phyloP scores from a whole-genome alignment of 139 green algal genomes.

The Mesostigma viride region DNA sequence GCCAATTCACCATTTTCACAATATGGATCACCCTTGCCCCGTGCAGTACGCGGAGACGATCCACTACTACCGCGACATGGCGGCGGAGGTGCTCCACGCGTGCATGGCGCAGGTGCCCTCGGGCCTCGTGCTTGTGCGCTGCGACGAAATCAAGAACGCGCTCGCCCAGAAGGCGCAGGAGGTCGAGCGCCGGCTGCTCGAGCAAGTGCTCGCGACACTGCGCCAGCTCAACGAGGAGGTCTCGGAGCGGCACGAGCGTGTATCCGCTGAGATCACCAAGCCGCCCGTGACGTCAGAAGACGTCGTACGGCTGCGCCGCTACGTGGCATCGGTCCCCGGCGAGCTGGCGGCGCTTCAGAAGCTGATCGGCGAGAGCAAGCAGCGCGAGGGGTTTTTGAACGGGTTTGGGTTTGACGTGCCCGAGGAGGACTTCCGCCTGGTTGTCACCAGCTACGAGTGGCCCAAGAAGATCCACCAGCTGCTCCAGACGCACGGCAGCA shows the following conservation, averaged over 20 bases:
- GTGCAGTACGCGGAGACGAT: constrained; percentile 5
- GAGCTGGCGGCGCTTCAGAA: constrained; percentile 18
- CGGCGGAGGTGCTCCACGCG: background rate
- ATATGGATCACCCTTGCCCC: no score
- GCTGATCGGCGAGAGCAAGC: constrained; percentile 10
- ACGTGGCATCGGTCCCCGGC: background rate
- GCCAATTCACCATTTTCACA: no score
- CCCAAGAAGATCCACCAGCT: constrained; percentile 35
- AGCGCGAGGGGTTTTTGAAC: constrained; percentile 19
- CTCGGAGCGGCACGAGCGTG: background rate
- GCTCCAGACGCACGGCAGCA: constrained; percentile 7
- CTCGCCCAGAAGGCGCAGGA: constrained; percentile 1
- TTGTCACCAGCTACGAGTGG: constrained; percentile 60
- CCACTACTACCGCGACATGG: background rate
- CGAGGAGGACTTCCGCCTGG: constrained; percentile 56
- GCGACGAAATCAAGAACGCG: background rate
- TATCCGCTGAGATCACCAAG: constrained; percentile 3
- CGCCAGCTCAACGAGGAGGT: constrained; percentile 13
- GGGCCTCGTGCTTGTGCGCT: background rate
- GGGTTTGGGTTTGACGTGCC: constrained; percentile 31
- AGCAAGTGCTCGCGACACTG: constrained; percentile 12
- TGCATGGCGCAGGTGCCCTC: background rate
- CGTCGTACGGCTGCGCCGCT: constrained; percentile 10
- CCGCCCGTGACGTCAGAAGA: background rate
- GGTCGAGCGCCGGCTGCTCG: background rate